phyloP scores from a whole-genome alignment of 768 basidiomycete species.

The Clitopilus hobsonii region DNA sequence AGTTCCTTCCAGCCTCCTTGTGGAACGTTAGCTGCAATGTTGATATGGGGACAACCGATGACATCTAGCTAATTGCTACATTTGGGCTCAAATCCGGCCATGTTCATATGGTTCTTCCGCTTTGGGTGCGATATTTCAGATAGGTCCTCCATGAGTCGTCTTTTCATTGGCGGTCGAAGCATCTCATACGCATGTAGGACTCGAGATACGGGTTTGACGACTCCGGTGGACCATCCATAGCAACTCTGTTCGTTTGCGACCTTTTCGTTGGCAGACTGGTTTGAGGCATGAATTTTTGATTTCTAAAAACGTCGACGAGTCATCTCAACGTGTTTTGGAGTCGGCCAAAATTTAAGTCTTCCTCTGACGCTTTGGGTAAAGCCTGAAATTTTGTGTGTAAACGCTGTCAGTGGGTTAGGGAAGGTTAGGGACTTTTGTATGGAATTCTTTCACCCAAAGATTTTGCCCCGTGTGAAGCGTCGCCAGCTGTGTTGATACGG shows the following conservation, averaged over 20 bases:
- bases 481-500: neutral
- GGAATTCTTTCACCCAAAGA: neutral
- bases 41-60: neutral
- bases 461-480: neutral
- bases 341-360: neutral
- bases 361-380: neutral
- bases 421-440: too few relatives aligned
- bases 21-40: too few relatives aligned
- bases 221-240: neutral
- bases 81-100: neutral
- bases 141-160: neutral
- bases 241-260: neutral
- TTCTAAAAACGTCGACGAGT: neutral
- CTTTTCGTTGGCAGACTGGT: neutral
- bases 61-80: neutral
- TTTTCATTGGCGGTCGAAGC: neutral
- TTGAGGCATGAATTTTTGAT: neutral
- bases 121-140: neutral
- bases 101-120: neutral
- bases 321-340: neutral
- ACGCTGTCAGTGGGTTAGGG: neutral
- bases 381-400: neutral
- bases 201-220: neutral
- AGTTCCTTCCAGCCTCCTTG: neutral
- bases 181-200: neutral